These are phyloP conservation scores for Rubia occidens DNA, from an alignment of 305 asterid genomes.

Conservation along the genomic window DNA sequence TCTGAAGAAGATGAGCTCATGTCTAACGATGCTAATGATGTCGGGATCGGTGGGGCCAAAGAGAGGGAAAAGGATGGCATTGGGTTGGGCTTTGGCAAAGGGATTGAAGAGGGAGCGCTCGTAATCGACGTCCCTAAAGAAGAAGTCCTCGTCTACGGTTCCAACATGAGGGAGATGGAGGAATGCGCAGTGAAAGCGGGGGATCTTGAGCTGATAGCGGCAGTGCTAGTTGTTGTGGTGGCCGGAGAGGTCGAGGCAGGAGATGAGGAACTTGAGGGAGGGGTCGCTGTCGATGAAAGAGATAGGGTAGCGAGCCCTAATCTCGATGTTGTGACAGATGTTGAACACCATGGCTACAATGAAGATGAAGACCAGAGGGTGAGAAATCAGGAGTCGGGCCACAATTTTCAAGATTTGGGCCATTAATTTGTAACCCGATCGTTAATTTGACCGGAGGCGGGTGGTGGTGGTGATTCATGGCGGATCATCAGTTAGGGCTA, in stretches of 20 bases:
- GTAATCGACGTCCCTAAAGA: too few relatives aligned
- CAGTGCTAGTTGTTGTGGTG: constrained; percentile 23
- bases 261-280: too few relatives aligned
- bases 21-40: constrained; percentile 34
- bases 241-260: constrained; percentile 58
- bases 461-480: constrained; percentile 25
- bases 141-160: not conserved
- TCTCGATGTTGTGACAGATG: constrained; percentile 68
- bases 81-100: constrained; percentile 29
- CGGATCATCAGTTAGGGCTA: too few relatives aligned
- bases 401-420: constrained; percentile 55
- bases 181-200: constrained; percentile 43
- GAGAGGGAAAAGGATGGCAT: constrained; percentile 37
- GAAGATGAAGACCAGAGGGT: constrained; percentile 51
- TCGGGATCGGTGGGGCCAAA: constrained; percentile 33
- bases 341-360: constrained; percentile 56
- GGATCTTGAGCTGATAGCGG: constrained; percentile 32
- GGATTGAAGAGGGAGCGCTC: too few relatives aligned
- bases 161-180: constrained; percentile 44
- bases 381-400: constrained; percentile 34
- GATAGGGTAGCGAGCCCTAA: constrained; percentile 59
- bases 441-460: too few relatives aligned
- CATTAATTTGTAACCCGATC: constrained; percentile 39
- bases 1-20: constrained; percentile 43
- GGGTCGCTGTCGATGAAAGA: too few relatives aligned